These are phyloP conservation scores for Podosphaera xanthii DNA, from an alignment of 2,329 filamentous ascomycete genomes.

Conservation along the genomic window DNA sequence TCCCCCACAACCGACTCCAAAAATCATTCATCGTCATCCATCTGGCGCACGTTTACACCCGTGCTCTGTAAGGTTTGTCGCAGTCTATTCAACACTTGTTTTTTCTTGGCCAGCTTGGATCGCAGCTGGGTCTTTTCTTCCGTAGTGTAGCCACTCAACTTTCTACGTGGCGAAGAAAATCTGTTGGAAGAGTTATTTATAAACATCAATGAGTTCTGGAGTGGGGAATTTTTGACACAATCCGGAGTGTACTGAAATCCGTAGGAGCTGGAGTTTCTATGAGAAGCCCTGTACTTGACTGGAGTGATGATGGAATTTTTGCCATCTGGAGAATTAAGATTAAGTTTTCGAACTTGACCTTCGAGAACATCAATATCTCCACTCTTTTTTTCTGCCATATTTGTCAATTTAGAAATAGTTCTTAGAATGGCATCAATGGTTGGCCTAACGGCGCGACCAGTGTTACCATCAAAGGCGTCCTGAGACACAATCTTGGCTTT, in stretches of 20 bases:
- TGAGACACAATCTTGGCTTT: constrained; percentile 50
- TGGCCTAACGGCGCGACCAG: constrained; percentile 28
- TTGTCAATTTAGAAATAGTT: constrained; percentile 81
- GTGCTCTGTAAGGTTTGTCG: constrained; percentile 15
- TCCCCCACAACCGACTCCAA: no score
- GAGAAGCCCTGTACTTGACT: constrained; percentile 10
- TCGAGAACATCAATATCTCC: constrained; percentile 82
- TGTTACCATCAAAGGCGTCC: constrained; percentile 25
- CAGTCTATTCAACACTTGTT: constrained; percentile 29
- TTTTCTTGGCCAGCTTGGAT: constrained; percentile 28
- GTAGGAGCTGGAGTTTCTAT: constrained; percentile 10
- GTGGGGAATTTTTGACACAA: constrained; percentile 8
- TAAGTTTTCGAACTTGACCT: constrained; percentile 54
- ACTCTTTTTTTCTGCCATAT: constrained; percentile 75
- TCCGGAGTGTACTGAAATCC: constrained; percentile 14
- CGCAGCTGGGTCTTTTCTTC: constrained; percentile 34
- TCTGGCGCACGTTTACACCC: constrained; percentile 12
- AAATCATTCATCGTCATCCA: constrained; percentile 12
- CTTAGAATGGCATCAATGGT: constrained; percentile 82
- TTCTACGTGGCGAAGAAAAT: constrained; percentile 26
- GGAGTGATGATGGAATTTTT: constrained; percentile 10
- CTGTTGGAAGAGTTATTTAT: constrained; percentile 8
- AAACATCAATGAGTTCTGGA: constrained; percentile 13
- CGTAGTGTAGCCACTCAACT: constrained; percentile 35
- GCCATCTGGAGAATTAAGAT: constrained; percentile 5